Evolutionary conservation across 495 filamentous ascomycete species (phyloP).

Genomic region (Penicillium herquei): DNA sequence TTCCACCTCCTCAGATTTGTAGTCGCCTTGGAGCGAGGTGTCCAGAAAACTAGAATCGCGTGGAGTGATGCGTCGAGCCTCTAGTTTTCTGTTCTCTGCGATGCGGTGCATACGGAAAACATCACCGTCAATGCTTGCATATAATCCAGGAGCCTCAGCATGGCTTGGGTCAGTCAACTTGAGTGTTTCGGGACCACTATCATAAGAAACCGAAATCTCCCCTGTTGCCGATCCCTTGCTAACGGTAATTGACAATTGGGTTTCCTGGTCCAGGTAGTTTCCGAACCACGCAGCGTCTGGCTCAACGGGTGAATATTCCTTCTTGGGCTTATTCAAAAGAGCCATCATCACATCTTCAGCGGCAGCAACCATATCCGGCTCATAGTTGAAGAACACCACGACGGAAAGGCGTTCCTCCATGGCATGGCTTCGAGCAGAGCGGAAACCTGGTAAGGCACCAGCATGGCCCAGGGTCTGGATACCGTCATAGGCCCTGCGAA

Average conservation of each 20-base stretch:
- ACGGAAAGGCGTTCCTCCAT: constrained; percentile 27
- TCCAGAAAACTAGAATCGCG: constrained; percentile 6
- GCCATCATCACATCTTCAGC: constrained; percentile 17
- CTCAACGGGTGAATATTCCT: background rate
- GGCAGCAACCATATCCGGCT: constrained; percentile 15
- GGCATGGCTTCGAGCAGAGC: constrained; percentile 27
- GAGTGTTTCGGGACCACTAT: background rate
- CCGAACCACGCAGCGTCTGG: constrained; percentile 20
- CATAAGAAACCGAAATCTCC: constrained; percentile 22
- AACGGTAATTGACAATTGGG: constrained; percentile 20
- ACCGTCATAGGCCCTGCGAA: constrained; percentile 10
- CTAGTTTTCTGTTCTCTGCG: constrained; percentile 24
- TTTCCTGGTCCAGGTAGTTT: constrained; percentile 27
- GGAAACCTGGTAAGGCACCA: constrained; percentile 34
- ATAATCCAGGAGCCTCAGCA: constrained; percentile 9
- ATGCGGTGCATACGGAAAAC: constrained; percentile 21
- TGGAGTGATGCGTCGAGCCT: constrained; percentile 19
- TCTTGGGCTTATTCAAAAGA: constrained; percentile 14
- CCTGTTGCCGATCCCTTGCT: constrained; percentile 13
- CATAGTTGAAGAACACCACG: constrained; percentile 30
- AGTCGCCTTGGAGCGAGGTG: constrained; percentile 17
- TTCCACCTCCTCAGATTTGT: constrained; percentile 26
- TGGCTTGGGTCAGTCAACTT: constrained; percentile 10
- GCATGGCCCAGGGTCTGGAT: constrained; percentile 27
- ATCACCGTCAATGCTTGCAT: constrained; percentile 20